A percentile compares a stretch with the other conserved stretches of the same genome.
phyloP scores from a whole-genome alignment of 495 filamentous ascomycete genomes.

The Hypomontagnella monticulosa region DNA sequence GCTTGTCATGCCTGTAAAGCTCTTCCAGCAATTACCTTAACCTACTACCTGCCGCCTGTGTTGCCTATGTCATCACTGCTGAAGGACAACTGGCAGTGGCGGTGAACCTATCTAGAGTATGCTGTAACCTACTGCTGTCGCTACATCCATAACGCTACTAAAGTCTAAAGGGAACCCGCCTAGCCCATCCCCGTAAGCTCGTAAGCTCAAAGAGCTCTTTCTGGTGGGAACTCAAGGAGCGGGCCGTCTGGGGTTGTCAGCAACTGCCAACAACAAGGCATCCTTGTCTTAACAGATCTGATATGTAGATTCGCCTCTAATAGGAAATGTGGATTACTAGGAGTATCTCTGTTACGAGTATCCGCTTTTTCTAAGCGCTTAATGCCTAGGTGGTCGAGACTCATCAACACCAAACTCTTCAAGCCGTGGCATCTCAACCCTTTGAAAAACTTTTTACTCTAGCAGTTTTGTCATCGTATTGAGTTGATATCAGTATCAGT shows the following conservation, averaged over 20 bases:
- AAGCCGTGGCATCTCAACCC: constrained; percentile 1
- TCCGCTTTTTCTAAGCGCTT: constrained; percentile 36
- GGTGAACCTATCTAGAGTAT: constrained; percentile 10
- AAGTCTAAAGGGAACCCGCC: too few species aligned
- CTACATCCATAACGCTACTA: too few species aligned
- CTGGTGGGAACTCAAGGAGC: constrained; percentile 31
- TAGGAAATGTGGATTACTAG: constrained; percentile 4
- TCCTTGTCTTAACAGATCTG: constrained; percentile 27
- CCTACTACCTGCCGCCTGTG: too few species aligned
- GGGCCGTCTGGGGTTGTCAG: constrained; percentile 37
- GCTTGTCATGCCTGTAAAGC: neutral
- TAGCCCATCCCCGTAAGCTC: too few species aligned
- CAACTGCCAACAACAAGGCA: constrained; percentile 34
- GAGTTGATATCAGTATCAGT: constrained; percentile 4
- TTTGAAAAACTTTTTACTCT: neutral
- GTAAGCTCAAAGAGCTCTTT: too few species aligned
- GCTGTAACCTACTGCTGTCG: too few species aligned
- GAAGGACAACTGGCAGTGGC: constrained; percentile 43
- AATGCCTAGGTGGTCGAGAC: constrained; percentile 3
- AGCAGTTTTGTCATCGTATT: constrained; percentile 8
- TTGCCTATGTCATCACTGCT: neutral
- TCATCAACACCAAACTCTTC: constrained; percentile 12
- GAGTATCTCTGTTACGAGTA: constrained; percentile 3
- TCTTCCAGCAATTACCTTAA: neutral
- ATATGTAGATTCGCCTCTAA: constrained; percentile 8